Conservation (phyloP, 78 protist species). For the Diacronema lutheri region DNA sequence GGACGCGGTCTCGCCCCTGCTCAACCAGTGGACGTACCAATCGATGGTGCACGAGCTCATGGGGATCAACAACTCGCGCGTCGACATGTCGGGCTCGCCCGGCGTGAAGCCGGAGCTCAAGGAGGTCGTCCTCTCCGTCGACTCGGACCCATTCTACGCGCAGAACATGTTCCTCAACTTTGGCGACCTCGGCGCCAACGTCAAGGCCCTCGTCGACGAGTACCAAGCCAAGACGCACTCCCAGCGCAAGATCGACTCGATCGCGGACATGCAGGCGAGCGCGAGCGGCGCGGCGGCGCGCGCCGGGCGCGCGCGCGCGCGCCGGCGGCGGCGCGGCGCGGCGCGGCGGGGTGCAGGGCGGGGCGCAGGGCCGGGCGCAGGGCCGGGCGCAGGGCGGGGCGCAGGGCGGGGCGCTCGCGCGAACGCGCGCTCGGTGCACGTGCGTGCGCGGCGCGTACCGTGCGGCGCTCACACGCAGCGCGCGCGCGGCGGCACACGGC, state of each 20-base stretch:
- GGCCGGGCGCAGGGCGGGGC: too few relatives aligned
- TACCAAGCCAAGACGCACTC: constrained; percentile 60
- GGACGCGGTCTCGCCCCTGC: constrained; percentile 95
- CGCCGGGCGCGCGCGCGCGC: too few relatives aligned
- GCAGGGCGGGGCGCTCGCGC: too few relatives aligned
- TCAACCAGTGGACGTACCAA: constrained; percentile 88
- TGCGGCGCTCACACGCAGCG: too few relatives aligned
- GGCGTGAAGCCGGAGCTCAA: background rate
- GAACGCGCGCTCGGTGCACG: too few relatives aligned
- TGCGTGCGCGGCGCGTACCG: too few relatives aligned
- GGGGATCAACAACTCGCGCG: constrained; percentile 77
- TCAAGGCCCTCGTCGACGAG: constrained; percentile 77
- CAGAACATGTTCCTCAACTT: constrained; percentile 74
- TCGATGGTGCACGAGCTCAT: constrained; percentile 96
- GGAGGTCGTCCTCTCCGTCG: constrained; percentile 65
- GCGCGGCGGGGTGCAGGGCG: constrained; percentile 1
- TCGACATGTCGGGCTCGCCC: constrained; percentile 31
- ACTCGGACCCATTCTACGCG: constrained; percentile 75
- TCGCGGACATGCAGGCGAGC: constrained; percentile 86
- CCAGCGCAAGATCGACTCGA: constrained; percentile 65
- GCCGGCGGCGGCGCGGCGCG: too few relatives aligned
- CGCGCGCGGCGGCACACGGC: too few relatives aligned
- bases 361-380: too few relatives aligned
- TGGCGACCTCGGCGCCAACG: constrained; percentile 85
- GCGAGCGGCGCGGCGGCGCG: too few relatives aligned